Conservation (phyloP, 768 basidiomycete genomes). For the Russula emetica region DNA sequence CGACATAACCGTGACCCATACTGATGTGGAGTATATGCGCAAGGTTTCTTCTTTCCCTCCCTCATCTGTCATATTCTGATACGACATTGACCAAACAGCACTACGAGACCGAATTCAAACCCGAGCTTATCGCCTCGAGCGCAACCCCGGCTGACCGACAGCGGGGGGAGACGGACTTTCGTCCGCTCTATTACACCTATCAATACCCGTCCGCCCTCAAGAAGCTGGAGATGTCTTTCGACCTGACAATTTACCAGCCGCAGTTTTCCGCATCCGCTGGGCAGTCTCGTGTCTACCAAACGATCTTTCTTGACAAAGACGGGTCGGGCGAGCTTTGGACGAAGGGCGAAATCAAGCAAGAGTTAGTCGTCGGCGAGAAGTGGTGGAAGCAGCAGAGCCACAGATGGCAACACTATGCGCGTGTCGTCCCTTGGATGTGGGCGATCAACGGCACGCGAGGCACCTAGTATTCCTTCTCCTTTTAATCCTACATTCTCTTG, state of each 20-base stretch:
- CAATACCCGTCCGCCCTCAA: conserved; percentile 42
- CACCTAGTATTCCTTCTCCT: conserved; percentile 30
- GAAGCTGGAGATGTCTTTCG: conserved; percentile 53
- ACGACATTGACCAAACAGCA: conserved; percentile 32
- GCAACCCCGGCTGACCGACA: conserved; percentile 10
- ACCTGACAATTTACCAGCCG: conserved; percentile 46
- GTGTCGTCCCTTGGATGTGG: conserved; percentile 40
- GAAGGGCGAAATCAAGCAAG: conserved; percentile 37
- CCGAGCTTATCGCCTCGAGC: conserved; percentile 32
- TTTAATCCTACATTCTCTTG: background rate
- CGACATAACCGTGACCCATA: conserved; percentile 51
- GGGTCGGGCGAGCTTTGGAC: conserved; percentile 42
- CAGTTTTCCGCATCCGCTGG: conserved; percentile 38
- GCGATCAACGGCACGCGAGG: conserved; percentile 38
- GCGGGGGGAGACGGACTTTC: conserved; percentile 33
- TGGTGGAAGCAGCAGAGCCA: conserved; percentile 55
- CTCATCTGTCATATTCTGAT: background rate
- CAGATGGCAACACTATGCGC: conserved; percentile 45
- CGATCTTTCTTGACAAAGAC: conserved; percentile 46
- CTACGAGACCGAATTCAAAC: conserved; percentile 40
- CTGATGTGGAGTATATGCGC: conserved; percentile 44
- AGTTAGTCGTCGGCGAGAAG: conserved; percentile 42
- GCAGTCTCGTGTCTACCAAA: conserved; percentile 47
- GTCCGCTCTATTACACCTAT: conserved; percentile 45
- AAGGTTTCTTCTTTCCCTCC: conserved; percentile 33